Evolutionary conservation across 495 filamentous ascomycete species (phyloP).

Genomic region (Trichoderma erinaceum): DNA sequence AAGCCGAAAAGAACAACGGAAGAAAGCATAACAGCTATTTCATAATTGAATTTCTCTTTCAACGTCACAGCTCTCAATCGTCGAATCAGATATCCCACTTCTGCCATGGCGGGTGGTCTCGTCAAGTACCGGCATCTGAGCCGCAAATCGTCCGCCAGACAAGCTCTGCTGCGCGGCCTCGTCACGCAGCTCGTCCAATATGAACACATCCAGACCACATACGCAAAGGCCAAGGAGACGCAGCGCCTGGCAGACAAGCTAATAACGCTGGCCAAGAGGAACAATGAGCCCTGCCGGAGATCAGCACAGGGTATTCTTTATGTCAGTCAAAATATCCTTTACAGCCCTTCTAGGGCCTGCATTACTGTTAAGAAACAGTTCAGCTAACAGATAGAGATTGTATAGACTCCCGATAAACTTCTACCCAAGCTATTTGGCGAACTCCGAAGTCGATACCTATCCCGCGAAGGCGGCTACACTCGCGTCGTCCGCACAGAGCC

Average conservation of each 20-base stretch:
- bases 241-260: constrained; percentile 88
- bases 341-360: neutral
- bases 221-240: constrained; percentile 93
- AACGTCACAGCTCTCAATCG: neutral
- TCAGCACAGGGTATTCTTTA: constrained; percentile 71
- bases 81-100: neutral
- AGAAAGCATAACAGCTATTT: neutral
- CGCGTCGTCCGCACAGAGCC: constrained; percentile 84
- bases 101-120: constrained; percentile 73
- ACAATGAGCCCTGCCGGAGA: constrained; percentile 66
- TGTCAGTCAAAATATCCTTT: constrained; percentile 46
- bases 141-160: constrained; percentile 76
- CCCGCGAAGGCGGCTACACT: constrained; percentile 89
- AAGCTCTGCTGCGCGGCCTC: constrained; percentile 91
- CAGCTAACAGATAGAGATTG: neutral
- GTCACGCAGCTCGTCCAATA: constrained; percentile 91
- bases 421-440: constrained; percentile 84
- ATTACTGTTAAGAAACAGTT: constrained; percentile 10
- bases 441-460: constrained; percentile 68
- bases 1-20: neutral
- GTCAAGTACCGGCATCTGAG: constrained; percentile 81
- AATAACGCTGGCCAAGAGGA: constrained; percentile 86
- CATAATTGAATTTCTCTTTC: neutral
- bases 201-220: constrained; percentile 91
- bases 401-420: constrained; percentile 51